Conservation (phyloP, 192 early-diverging fungal genomes). For the Dissophora globulifera region DNA sequence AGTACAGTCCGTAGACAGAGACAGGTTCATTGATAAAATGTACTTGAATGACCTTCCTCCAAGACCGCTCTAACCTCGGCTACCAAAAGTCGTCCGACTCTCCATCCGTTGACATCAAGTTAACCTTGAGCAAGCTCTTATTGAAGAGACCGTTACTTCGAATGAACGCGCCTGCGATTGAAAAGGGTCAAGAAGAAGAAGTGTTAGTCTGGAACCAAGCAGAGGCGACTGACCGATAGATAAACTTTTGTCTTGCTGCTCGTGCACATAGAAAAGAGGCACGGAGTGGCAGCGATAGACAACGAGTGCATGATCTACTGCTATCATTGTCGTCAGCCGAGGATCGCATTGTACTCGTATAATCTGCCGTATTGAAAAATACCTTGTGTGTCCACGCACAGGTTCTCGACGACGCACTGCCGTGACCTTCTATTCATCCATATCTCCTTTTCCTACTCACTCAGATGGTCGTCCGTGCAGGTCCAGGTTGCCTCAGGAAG, state of each 20-base stretch:
- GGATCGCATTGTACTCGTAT: too few species aligned
- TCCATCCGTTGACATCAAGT: constrained; percentile 37
- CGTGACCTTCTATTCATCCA: constrained; percentile 9
- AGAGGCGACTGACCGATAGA: too few species aligned
- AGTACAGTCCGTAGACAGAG: constrained; percentile 57
- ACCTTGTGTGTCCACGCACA: constrained; percentile 33
- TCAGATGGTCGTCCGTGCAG: constrained; percentile 24
- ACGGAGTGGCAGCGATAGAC: not conserved
- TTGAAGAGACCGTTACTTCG: not conserved
- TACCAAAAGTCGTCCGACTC: constrained; percentile 36
- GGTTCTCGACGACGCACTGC: constrained; percentile 27
- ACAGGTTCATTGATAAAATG: constrained; percentile 53
- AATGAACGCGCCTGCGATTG: constrained; percentile 24
- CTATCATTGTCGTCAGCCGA: not conserved
- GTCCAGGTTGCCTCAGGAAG: constrained; percentile 21
- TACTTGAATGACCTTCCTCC: constrained; percentile 7
- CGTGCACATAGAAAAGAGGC: not conserved
- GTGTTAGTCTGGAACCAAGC: not conserved
- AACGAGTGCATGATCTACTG: not conserved
- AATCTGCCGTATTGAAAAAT: not conserved
- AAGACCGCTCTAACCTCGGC: constrained; percentile 20
- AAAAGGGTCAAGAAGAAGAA: not conserved
- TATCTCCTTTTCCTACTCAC: constrained; percentile 9
- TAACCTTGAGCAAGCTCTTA: constrained; percentile 27
- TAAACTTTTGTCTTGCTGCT: too few species aligned